Conservation (phyloP, 169 alveolate genomes). For the Perkinsus marinus region DNA sequence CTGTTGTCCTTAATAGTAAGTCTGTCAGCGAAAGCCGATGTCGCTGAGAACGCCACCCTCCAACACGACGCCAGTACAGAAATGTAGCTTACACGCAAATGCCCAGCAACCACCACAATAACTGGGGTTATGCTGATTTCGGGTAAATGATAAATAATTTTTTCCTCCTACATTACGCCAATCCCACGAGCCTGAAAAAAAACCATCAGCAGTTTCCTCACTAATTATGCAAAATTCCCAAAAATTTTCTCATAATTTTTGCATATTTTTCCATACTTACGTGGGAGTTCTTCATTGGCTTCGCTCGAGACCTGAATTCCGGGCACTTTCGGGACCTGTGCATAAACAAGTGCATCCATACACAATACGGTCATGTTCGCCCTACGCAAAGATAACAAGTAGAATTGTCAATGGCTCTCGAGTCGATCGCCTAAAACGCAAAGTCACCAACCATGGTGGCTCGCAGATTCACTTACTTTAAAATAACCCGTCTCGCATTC, state of each 20-base stretch:
- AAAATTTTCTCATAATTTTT: not conserved
- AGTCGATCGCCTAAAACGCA: not conserved
- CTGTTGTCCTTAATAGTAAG: conserved; percentile 30
- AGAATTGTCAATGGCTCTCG: not conserved
- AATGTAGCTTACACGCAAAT: conserved; percentile 14
- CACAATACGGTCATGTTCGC: not conserved
- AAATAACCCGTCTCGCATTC: not conserved
- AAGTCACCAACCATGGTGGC: not conserved
- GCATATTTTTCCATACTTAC: not conserved
- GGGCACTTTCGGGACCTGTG: not conserved
- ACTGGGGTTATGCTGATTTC: conserved; percentile 45
- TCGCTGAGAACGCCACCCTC: conserved; percentile 10
- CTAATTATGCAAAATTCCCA: not conserved
- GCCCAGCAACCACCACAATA: conserved; percentile 63
- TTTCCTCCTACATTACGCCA: conserved; percentile 45
- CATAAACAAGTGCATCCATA: not conserved
- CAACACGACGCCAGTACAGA: not conserved
- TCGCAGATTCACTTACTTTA: not conserved
- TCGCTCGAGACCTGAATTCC: not conserved
- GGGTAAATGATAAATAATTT: conserved; percentile 39
- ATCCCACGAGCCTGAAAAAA: conserved; percentile 18
- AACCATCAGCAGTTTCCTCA: too few species aligned
- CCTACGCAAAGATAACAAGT: not conserved
- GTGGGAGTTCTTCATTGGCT: not conserved
- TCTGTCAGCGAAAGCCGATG: conserved; percentile 53